phyloP scores from a whole-genome alignment of 768 basidiomycete genomes.

The Calvatia gigantea region DNA sequence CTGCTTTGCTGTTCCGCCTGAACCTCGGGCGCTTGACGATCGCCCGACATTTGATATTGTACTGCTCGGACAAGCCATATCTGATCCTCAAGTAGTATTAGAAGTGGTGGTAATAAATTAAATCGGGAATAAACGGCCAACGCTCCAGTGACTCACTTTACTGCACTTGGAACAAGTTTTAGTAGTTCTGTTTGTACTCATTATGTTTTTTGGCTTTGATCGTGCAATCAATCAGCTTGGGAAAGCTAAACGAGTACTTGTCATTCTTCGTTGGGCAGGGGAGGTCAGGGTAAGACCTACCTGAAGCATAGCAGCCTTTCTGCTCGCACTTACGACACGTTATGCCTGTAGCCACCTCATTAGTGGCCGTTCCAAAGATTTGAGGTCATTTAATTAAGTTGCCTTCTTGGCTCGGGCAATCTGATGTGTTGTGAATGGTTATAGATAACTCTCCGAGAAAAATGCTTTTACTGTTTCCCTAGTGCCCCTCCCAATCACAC shows the following conservation, averaged over 20 bases:
- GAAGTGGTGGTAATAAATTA: background rate
- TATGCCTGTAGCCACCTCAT: conserved; percentile 18
- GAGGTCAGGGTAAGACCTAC: conserved; percentile 25
- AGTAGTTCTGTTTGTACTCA: conserved; percentile 13
- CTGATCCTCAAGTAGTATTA: background rate
- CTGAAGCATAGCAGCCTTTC: conserved; percentile 51
- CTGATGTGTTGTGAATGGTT: conserved; percentile 23
- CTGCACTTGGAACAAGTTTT: conserved; percentile 56
- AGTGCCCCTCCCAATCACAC: conserved; percentile 67
- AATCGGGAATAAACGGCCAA: conserved; percentile 34
- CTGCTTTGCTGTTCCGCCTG: conserved; percentile 20
- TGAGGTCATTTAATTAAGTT: conserved; percentile 36
- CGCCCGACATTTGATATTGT: background rate
- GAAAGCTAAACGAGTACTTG: conserved; percentile 25
- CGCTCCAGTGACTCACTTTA: conserved; percentile 56
- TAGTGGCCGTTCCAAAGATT: conserved; percentile 39
- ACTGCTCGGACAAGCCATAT: conserved; percentile 11
- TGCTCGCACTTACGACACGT: conserved; percentile 55
- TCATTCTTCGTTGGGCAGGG: background rate
- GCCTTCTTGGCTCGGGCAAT: conserved; percentile 45
- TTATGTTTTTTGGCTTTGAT: conserved; percentile 11
- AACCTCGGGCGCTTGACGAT: background rate
- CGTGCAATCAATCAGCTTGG: conserved; percentile 22
- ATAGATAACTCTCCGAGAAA: background rate
- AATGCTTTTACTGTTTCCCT: conserved; percentile 50